Conservation (phyloP, 371 early-diverging fungal genomes). For the Mortierella sp. region DNA sequence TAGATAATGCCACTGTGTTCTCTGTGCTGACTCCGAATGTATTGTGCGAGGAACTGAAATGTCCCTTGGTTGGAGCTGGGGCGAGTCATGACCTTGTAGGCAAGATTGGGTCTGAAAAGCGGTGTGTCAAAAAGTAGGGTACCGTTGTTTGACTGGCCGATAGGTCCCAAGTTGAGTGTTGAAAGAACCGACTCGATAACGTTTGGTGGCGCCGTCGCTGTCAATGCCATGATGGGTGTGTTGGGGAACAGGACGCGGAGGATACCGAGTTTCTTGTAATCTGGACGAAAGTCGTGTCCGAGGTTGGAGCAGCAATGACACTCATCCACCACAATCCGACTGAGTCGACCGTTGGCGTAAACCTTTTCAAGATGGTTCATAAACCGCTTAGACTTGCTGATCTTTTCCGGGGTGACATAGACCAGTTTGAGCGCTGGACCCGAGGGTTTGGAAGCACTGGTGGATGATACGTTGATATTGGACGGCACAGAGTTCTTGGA, state of each 20-base stretch:
- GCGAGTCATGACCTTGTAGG: conserved; percentile 78
- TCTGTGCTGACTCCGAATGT: conserved; percentile 74
- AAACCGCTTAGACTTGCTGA: conserved; percentile 82
- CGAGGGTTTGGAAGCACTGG: neutral
- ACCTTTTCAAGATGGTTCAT: conserved; percentile 77
- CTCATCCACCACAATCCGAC: conserved; percentile 91
- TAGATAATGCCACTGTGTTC: conserved; percentile 87
- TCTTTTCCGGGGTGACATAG: conserved; percentile 95
- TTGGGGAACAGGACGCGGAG: conserved; percentile 73
- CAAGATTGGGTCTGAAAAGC: conserved; percentile 73
- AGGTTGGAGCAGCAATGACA: conserved; percentile 87
- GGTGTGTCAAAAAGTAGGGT: conserved; percentile 71
- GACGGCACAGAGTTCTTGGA: conserved; percentile 25
- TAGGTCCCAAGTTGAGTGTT: conserved; percentile 70
- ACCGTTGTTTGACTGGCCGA: conserved; percentile 53
- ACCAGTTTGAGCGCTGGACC: conserved; percentile 66
- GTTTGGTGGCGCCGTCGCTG: conserved; percentile 89
- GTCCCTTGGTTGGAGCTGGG: conserved; percentile 66
- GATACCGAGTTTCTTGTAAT: conserved; percentile 68
- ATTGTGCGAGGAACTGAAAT: conserved; percentile 75
- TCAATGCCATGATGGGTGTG: conserved; percentile 89
- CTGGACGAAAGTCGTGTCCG: conserved; percentile 91
- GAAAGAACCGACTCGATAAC: conserved; percentile 76
- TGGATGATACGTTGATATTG: neutral
- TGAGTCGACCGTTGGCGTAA: conserved; percentile 68